A percentile compares a stretch with the other conserved stretches of the same genome.
phyloP scores from a whole-genome alignment of 768 basidiomycete species.

The Termitomyces eurrhizus region DNA sequence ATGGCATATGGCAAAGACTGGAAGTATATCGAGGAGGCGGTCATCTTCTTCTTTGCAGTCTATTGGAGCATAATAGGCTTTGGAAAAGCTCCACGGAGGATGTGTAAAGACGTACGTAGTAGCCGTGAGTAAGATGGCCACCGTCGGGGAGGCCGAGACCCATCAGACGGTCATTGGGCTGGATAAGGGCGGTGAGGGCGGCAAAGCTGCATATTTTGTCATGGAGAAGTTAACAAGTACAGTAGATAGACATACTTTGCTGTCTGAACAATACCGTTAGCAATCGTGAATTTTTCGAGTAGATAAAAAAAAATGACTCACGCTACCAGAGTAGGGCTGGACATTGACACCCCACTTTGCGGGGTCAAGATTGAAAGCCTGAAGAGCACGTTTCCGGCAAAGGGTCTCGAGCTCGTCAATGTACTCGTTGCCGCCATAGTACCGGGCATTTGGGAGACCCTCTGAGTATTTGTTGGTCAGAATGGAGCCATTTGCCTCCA shows the following conservation, averaged over 20 bases:
- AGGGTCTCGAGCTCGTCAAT: conserved; percentile 95
- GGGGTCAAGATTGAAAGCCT: conserved; percentile 94
- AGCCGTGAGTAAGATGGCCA: conserved; percentile 95
- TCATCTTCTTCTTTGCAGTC: conserved; percentile 99
- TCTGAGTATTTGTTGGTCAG: conserved; percentile 99
- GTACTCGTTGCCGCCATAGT: conserved; percentile 98
- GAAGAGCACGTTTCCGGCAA: conserved; percentile 91
- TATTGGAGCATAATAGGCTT: conserved; percentile 23
- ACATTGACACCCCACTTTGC: conserved; percentile 97
- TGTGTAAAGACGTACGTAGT: conserved; percentile 62
- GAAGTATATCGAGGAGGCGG: conserved; percentile 99
- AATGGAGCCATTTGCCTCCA: conserved; percentile 99
- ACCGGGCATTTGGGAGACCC: conserved; percentile 95
- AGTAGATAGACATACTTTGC: conserved; percentile 63
- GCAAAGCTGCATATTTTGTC: conserved; percentile 67
- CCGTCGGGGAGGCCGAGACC: conserved; percentile 97
- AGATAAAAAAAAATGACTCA: conserved; percentile 38
- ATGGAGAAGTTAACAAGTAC: not conserved
- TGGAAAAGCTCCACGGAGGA: conserved; percentile 7
- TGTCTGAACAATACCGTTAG: conserved; percentile 42
- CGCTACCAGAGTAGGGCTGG: conserved; percentile 94
- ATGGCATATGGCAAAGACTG: conserved; percentile 94
- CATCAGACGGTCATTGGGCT: conserved; percentile 98
- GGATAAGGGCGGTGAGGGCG: conserved; percentile 90
- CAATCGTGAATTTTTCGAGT: not conserved